These are phyloP conservation scores for Diaporthe australafricana DNA, from an alignment of 2,329 filamentous ascomycete genomes.

Conservation along the genomic window DNA sequence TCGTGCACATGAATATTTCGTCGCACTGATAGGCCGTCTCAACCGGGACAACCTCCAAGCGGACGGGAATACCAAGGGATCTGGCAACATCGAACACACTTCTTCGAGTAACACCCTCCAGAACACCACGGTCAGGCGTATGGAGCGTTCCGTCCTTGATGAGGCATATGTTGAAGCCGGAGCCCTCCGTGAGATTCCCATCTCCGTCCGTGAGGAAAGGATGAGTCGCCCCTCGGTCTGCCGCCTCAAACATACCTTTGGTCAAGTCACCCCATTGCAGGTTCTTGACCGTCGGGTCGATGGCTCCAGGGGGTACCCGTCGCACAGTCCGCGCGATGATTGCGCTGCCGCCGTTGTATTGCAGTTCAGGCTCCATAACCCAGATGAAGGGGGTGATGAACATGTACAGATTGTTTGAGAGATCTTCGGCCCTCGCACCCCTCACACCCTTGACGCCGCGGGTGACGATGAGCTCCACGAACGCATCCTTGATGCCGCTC, in stretches of 20 bases:
- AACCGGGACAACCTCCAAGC: conserved; percentile 55
- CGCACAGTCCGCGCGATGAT: conserved; percentile 59
- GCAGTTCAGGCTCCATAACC: conserved; percentile 60
- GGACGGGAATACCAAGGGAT: conserved; percentile 48
- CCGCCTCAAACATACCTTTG: conserved; percentile 58
- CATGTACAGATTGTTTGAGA: conserved; percentile 58
- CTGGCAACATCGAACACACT: conserved; percentile 58
- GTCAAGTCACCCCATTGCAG: conserved; percentile 62
- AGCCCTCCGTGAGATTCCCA: conserved; percentile 60
- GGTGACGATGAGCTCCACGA: conserved; percentile 63
- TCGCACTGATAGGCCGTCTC: conserved; percentile 55
- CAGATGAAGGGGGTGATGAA: conserved; percentile 61
- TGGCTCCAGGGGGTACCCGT: conserved; percentile 55
- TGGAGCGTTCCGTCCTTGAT: conserved; percentile 58
- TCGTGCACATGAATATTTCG: conserved; percentile 65
- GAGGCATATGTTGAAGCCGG: conserved; percentile 60
- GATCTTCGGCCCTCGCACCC: conserved; percentile 47
- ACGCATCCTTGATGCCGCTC: conserved; percentile 60
- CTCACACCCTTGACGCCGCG: conserved; percentile 58
- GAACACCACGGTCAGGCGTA: conserved; percentile 59
- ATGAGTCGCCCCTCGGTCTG: conserved; percentile 58
- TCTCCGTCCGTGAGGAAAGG: conserved; percentile 64
- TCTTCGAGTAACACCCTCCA: conserved; percentile 61
- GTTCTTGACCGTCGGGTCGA: conserved; percentile 65
- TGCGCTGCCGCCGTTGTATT: conserved; percentile 53